phyloP scores from a whole-genome alignment of 1,284 basidiomycete genomes.

The Agaricales sp. region DNA sequence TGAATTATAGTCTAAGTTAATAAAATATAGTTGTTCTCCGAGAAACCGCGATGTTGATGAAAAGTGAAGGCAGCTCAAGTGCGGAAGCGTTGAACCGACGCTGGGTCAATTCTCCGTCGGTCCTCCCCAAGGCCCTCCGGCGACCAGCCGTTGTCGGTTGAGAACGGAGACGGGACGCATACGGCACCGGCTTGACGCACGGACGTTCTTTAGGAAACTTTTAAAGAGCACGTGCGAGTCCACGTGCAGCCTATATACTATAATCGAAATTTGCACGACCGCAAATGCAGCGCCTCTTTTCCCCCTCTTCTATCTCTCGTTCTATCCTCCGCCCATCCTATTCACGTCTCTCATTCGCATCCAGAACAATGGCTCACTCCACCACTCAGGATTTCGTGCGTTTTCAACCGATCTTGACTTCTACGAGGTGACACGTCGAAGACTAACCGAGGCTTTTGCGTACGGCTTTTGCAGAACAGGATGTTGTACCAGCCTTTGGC shows the following conservation, averaged over 20 bases:
- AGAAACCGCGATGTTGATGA: too few species aligned
- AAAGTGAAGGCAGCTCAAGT: too few species aligned
- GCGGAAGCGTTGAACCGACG: too few species aligned
- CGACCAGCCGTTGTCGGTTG: too few species aligned
- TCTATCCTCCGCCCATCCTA: constrained; percentile 13
- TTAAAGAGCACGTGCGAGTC: too few species aligned
- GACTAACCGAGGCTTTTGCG: background rate
- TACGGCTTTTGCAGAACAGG: constrained; percentile 61
- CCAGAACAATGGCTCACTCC: constrained; percentile 48
- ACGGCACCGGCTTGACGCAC: too few species aligned
- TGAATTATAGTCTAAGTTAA: too few species aligned
- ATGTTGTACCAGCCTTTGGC: constrained; percentile 80
- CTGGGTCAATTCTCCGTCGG: too few species aligned
- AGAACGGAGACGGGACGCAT: too few species aligned
- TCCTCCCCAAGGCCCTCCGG: too few species aligned
- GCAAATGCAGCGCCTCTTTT: constrained; percentile 16
- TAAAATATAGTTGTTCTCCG: too few species aligned
- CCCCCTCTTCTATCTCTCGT: constrained; percentile 13
- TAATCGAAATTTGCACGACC: background rate
- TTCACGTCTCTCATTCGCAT: constrained; percentile 8
- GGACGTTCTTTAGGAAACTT: too few species aligned
- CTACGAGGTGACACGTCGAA: constrained; percentile 6
- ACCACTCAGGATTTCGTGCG: constrained; percentile 53
- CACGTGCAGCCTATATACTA: background rate
- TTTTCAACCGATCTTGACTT: constrained; percentile 9